Base-by-base conservation (phyloP, 371 early-diverging fungal species). In the Coemansia sp. region DNA sequence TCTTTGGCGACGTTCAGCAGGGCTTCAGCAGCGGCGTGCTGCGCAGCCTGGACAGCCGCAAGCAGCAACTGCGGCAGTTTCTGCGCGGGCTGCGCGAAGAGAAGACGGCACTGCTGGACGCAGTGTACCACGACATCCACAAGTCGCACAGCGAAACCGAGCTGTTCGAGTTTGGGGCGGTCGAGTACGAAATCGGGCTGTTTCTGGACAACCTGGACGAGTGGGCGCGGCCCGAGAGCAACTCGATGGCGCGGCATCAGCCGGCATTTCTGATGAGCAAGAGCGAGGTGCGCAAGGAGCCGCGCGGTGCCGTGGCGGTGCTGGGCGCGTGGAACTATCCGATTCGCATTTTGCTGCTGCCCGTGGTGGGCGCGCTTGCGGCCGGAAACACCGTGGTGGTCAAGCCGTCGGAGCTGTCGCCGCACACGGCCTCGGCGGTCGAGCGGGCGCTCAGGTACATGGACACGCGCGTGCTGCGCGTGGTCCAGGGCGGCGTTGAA, bases 281-380 rank as follows among this genome's bases (percentile, higher is more conserved):
- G 6, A 39, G 79, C 52, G 57, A 82, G 47, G 80, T 89, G 57
- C 85, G 87, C 57, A 83, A 81, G 53, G 92, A 89, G 42, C 94
- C 95, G 4, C 80, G 86, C 61, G 96, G 96, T 66, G 81, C 87
- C 1, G 91, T 87, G 32, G 66, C 89, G 20, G 78, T 90, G 51
- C 80, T 90, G 43, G 86, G 88, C 5, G 80, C 95, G 6, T 95
- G 96, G 97, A 96, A 96, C 74, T 94, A 90, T 70, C 94, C 92
- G 30, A 63, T 93, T 40, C 82, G 87, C 51, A 79, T 95, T 39
- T 26, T 83, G 4, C 61, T 95, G n/a, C 64, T 82, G 7, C 96
- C 98, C 4, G 67, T 93, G 5, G 83, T 85, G 26, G 90, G 91
- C 36, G 94, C 94, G n/a, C 82, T 95, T 68, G 94, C 93, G 20